These are phyloP conservation scores for Pilaira anomala DNA, from an alignment of 192 early-diverging fungal species.

Conservation along the genomic window DNA sequence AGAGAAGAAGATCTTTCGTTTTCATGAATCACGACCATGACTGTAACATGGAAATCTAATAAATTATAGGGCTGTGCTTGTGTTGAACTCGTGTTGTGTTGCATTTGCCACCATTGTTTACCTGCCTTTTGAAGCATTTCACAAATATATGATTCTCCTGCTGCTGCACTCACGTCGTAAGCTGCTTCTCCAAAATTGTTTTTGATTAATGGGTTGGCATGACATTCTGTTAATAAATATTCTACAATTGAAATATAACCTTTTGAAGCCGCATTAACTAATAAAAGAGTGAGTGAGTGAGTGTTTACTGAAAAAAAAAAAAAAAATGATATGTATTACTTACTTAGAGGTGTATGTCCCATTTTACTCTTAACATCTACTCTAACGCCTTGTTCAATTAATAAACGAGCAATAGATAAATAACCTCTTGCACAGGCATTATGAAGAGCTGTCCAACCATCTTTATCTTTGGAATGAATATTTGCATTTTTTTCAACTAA, in stretches of 20 bases:
- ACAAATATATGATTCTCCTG: conserved; percentile 63
- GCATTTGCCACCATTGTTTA: conserved; percentile 22
- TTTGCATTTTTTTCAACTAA: conserved; percentile 58
- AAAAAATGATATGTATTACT: conserved; percentile 15
- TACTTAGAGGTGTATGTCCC: conserved; percentile 74
- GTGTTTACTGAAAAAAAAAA: background rate
- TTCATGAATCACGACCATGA: conserved; percentile 61
- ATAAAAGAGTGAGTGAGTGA: conserved; percentile 8
- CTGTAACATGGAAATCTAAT: conserved; percentile 51
- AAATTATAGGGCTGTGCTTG: too few species aligned
- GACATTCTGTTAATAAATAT: conserved; percentile 55
- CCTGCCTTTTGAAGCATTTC: conserved; percentile 62
- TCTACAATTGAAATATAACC: conserved; percentile 64
- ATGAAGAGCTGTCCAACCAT: conserved; percentile 82
- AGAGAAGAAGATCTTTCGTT: conserved; percentile 61
- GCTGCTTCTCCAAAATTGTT: conserved; percentile 71
- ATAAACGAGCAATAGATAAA: conserved; percentile 48
- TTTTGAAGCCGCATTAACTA: conserved; percentile 72
- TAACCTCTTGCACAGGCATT: conserved; percentile 68
- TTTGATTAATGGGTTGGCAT: conserved; percentile 60
- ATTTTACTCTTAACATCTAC: conserved; percentile 60
- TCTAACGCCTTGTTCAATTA: conserved; percentile 57
- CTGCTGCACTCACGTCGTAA: conserved; percentile 72
- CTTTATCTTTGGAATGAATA: conserved; percentile 62
- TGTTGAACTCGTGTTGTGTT: too few species aligned